phyloP scores from a whole-genome alignment of 2,329 filamentous ascomycete genomes.

The Curvularia eragrostidis region DNA sequence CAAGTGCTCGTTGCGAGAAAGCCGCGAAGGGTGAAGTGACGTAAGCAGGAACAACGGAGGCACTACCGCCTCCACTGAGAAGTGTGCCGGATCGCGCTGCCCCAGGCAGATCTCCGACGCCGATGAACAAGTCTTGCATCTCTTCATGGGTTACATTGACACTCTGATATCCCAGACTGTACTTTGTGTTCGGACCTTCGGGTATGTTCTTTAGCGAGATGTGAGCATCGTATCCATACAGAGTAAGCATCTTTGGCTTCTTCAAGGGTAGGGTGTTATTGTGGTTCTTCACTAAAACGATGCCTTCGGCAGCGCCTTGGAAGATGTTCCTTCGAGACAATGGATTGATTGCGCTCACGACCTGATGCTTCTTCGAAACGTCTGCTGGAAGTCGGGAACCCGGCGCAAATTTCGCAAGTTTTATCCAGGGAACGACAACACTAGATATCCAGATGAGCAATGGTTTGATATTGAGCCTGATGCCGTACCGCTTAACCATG shows the following conservation, averaged over 20 bases:
- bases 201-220: not conserved
- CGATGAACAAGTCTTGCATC: conserved; percentile 21
- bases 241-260: conserved; percentile 37
- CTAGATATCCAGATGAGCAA: not conserved
- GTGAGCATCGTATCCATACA: not conserved
- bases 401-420: not conserved
- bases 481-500: conserved; percentile 20
- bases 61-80: conserved; percentile 23
- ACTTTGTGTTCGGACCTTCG: conserved; percentile 18
- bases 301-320: not conserved
- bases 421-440: not conserved
- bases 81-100: conserved; percentile 17
- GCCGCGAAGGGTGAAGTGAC: conserved; percentile 14
- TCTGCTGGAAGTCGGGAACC: not conserved
- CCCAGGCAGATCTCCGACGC: conserved; percentile 16
- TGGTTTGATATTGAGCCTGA: not conserved
- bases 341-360: not conserved
- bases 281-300: conserved; percentile 56
- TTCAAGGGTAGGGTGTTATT: conserved; percentile 59
- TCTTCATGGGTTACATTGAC: conserved; percentile 9
- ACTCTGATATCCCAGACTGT: conserved; percentile 12
- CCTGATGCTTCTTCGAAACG: not conserved
- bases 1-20: conserved; percentile 15
- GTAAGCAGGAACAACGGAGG: conserved; percentile 12
- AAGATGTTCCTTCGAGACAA: not conserved